Conservation (phyloP, 345 rosid genomes). For the Lagerstroemia speciosa region DNA sequence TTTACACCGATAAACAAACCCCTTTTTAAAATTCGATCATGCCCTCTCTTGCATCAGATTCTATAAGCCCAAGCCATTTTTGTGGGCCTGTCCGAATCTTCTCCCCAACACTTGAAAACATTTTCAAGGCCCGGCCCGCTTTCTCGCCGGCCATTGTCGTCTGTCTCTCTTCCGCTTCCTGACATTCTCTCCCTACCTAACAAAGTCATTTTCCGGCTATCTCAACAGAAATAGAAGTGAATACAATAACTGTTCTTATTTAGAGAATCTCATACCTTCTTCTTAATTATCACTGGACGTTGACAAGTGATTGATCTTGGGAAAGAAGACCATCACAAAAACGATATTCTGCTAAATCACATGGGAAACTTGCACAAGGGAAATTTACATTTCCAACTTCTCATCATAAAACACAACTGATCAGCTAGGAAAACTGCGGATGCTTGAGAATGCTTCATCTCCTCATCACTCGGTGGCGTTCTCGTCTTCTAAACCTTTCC, state of each 20-base stretch:
- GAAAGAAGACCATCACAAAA: not conserved
- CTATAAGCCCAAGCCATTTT: not conserved
- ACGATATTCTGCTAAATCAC: no score
- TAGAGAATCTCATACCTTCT: not conserved
- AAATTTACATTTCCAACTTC: not conserved
- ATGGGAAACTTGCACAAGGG: not conserved
- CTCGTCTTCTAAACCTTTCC: slow-evolving; percentile 90
- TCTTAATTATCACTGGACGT: not conserved
- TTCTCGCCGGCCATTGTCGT: not conserved
- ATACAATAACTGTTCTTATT: not conserved
- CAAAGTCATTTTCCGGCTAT: not conserved
- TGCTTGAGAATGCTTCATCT: slow-evolving; percentile 38
- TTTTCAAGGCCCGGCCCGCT: not conserved
- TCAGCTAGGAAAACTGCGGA: not conserved
- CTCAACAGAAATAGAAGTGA: not conserved
- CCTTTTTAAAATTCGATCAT: no score
- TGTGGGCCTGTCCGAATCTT: not conserved
- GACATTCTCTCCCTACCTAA: not conserved
- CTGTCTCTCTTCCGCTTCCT: not conserved
- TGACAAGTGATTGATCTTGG: not conserved
- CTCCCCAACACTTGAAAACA: not conserved
- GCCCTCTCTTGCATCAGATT: not conserved
- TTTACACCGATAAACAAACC: not conserved
- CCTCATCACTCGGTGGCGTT: slow-evolving; percentile 84
- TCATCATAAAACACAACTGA: not conserved